Percentiles rank a stretch among this genome's conserved stretches.
Evolutionary conservation across 208 protist species (phyloP).

Genomic region (Blastocrithidia nonstop): DNA sequence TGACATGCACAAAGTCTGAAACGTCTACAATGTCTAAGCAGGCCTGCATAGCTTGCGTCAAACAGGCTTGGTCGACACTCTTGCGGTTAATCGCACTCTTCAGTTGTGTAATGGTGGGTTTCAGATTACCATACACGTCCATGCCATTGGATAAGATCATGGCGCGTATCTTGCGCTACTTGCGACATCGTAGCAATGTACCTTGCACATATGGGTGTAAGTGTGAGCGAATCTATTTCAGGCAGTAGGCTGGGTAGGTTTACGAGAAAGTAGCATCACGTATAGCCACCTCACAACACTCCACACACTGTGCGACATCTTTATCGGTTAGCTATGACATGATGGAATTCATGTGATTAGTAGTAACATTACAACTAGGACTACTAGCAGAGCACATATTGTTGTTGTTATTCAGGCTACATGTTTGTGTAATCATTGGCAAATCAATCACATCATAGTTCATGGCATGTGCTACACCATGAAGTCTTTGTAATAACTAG

Average conservation of each 20-base stretch:
- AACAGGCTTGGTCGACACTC: slow-evolving; percentile 9
- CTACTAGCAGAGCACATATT: no score
- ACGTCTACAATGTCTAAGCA: slow-evolving; percentile 48
- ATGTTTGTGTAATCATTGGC: slow-evolving; percentile 7
- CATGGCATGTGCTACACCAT: slow-evolving; percentile 9
- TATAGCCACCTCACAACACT: slow-evolving; percentile 49
- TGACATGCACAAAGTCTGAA: slow-evolving; percentile 73
- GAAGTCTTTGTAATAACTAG: slow-evolving; percentile 8
- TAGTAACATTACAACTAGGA: no score
- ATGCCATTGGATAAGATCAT: slow-evolving; percentile 66
- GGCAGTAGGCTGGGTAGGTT: slow-evolving; percentile 61
- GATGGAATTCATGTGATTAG: no score
- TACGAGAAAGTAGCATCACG: slow-evolving; percentile 53
- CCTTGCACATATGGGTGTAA: slow-evolving; percentile 62
- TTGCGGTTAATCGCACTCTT: slow-evolving; percentile 43
- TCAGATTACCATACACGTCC: slow-evolving; percentile 72
- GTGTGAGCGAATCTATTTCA: slow-evolving; percentile 26
- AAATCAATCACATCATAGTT: slow-evolving; percentile 40
- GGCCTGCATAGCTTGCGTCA: slow-evolving; percentile 27
- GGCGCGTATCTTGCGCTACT: slow-evolving; percentile 13
- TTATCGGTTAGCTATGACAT: slow-evolving; percentile 15
- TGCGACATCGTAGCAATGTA: slow-evolving; percentile 14
- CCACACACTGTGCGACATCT: slow-evolving; percentile 26
- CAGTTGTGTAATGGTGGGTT: slow-evolving; percentile 52
- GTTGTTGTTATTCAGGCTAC: background rate